phyloP scores from a whole-genome alignment of 2,329 filamentous ascomycete species.

The Leptoxyphium fumago region DNA sequence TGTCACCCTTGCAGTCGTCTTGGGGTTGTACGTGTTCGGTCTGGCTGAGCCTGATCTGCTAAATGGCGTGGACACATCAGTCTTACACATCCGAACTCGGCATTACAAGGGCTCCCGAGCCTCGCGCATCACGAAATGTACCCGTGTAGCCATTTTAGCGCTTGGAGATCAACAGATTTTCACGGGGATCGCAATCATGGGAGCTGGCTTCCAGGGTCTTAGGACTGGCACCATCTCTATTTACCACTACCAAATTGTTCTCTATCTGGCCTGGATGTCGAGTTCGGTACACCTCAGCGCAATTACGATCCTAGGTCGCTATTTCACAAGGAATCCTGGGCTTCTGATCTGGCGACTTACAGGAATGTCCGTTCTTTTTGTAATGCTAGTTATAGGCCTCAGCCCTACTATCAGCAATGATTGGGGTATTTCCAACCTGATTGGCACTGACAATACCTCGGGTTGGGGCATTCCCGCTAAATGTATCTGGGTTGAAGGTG shows the following conservation, averaged over 20 bases:
- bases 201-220: slow-evolving; percentile 10
- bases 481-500: slow-evolving; percentile 3
- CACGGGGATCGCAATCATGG: slow-evolving; percentile 15
- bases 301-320: slow-evolving; percentile 8
- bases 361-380: slow-evolving; percentile 10
- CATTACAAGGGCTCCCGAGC: too few species aligned
- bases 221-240: slow-evolving; percentile 2
- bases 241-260: slow-evolving; percentile 12
- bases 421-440: slow-evolving; percentile 6
- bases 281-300: slow-evolving; percentile 14
- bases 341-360: slow-evolving; percentile 9
- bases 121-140: too few species aligned
- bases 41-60: slow-evolving; percentile 9
- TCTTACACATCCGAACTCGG: slow-evolving; percentile 3
- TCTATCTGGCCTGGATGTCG: slow-evolving; percentile 18
- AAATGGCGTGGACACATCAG: slow-evolving; percentile 5
- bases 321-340: slow-evolving; percentile 4
- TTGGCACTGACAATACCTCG: neutral
- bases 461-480: slow-evolving; percentile 4
- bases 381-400: slow-evolving; percentile 11
- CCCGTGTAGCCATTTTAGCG: slow-evolving; percentile 5
- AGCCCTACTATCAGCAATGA: slow-evolving; percentile 10
- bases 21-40: slow-evolving; percentile 7
- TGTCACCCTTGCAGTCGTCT: slow-evolving; percentile 6
- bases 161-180: slow-evolving; percentile 19